A percentile compares a stretch with the other conserved stretches of the same genome.
Conservation (phyloP, 768 basidiomycete species). For the Mycena rosella region DNA sequence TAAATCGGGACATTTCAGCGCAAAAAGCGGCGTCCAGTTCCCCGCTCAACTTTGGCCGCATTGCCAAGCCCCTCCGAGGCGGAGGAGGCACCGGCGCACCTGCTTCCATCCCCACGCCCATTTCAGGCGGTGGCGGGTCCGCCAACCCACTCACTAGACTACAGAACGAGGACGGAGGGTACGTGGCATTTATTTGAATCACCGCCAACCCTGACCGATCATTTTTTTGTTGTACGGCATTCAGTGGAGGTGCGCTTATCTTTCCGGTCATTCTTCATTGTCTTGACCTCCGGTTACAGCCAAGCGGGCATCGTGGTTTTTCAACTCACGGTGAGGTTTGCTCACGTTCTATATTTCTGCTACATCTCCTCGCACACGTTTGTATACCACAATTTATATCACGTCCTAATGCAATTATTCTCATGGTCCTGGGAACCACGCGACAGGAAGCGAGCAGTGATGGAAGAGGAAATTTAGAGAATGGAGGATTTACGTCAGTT, state of each 20-base stretch:
- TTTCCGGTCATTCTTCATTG: constrained; percentile 37
- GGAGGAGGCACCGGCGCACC: constrained; percentile 77
- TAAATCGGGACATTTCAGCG: constrained; percentile 57
- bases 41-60: constrained; percentile 89
- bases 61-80: constrained; percentile 96
- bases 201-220: constrained; percentile 41
- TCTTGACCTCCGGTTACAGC: constrained; percentile 57
- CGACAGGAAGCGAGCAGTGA: constrained; percentile 14
- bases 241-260: constrained; percentile 55
- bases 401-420: constrained; percentile 33
- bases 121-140: constrained; percentile 59
- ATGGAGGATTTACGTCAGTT: constrained; percentile 24
- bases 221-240: constrained; percentile 40
- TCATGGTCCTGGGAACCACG: constrained; percentile 28
- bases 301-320: constrained; percentile 95
- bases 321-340: constrained; percentile 77
- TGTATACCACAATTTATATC: constrained; percentile 41
- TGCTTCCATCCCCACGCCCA: constrained; percentile 56
- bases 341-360: constrained; percentile 27
- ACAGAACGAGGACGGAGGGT: constrained; percentile 86
- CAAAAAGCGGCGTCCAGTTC: constrained; percentile 82
- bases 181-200: constrained; percentile 49
- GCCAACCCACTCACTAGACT: constrained; percentile 77
- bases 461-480: constrained; percentile 20
- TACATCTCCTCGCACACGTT: constrained; percentile 40